Conservation (phyloP, 768 basidiomycete species). For the Hirschioporus abietinus region DNA sequence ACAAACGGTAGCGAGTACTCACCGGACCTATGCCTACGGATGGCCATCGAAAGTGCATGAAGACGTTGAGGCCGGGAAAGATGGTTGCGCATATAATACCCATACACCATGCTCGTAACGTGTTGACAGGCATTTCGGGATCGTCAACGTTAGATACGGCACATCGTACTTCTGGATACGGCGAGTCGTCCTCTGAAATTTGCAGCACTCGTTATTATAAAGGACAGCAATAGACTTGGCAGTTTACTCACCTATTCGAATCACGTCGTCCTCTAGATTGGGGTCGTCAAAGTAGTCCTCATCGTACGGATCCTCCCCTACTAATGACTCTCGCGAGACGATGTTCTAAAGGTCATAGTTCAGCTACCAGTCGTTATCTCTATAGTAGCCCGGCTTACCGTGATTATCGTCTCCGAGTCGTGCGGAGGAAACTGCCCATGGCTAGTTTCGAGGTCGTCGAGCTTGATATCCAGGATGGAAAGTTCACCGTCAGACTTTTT, state of each 20-base stretch:
- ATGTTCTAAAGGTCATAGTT: background rate
- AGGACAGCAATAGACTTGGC: background rate
- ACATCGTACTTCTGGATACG: conserved; percentile 59
- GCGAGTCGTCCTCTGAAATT: conserved; percentile 52
- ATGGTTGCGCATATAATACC: conserved; percentile 22
- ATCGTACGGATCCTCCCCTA: conserved; percentile 1
- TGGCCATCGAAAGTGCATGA: conserved; percentile 12
- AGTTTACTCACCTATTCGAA: conserved; percentile 1
- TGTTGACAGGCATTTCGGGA: conserved; percentile 49
- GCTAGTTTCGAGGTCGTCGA: conserved; percentile 2
- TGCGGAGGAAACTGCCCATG: background rate
- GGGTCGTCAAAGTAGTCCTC: conserved; percentile 25
- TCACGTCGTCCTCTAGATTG: conserved; percentile 26
- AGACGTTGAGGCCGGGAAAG: conserved; percentile 16
- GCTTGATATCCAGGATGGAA: conserved; percentile 5
- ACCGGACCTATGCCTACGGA: background rate
- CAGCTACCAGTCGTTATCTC: background rate
- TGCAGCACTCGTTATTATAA: background rate
- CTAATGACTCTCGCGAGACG: conserved; percentile 1
- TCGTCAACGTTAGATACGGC: conserved; percentile 66
- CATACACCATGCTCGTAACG: conserved; percentile 29
- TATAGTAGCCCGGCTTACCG: background rate
- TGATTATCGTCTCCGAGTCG: background rate
- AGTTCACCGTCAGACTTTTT: background rate
- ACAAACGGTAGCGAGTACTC: background rate